These are phyloP conservation scores for Conidiobolus incongruus DNA, from an alignment of 371 early-diverging fungal genomes.

Conservation along the genomic window DNA sequence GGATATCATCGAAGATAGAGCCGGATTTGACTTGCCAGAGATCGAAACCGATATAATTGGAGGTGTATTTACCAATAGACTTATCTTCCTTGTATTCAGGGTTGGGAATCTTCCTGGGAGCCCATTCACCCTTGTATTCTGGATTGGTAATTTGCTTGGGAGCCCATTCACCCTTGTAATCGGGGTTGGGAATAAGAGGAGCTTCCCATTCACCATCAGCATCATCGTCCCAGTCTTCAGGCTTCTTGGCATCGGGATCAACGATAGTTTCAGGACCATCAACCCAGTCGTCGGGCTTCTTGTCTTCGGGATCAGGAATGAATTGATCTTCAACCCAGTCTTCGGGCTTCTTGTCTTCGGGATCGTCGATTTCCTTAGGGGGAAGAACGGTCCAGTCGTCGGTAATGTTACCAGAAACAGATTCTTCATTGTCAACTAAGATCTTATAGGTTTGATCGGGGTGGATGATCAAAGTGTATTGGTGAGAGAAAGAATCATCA, in stretches of 20 bases:
- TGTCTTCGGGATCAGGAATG: too few species aligned
- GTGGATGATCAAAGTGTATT: slow-evolving; percentile 78
- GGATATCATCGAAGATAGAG: slow-evolving; percentile 83
- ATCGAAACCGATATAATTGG: slow-evolving; percentile 77
- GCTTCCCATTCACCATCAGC: slow-evolving; percentile 77
- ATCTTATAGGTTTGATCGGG: slow-evolving; percentile 29
- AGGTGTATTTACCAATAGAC: slow-evolving; percentile 53
- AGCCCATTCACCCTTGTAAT: slow-evolving; percentile 57
- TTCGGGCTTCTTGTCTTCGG: slow-evolving; percentile 57
- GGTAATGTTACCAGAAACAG: slow-evolving; percentile 40
- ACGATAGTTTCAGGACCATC: slow-evolving; percentile 59
- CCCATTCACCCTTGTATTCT: slow-evolving; percentile 86
- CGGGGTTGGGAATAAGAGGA: slow-evolving; percentile 72
- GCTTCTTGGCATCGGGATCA: slow-evolving; percentile 72
- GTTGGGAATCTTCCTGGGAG: slow-evolving; percentile 71
- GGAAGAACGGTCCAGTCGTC: slow-evolving; percentile 74
- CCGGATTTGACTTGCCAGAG: slow-evolving; percentile 91
- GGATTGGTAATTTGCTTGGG: slow-evolving; percentile 82
- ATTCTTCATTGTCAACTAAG: slow-evolving; percentile 30
- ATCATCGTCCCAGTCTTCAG: slow-evolving; percentile 81
- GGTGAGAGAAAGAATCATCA: slow-evolving; percentile 44
- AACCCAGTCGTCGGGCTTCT: too few species aligned
- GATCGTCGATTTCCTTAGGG: slow-evolving; percentile 76
- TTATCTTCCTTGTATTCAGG: slow-evolving; percentile 75
- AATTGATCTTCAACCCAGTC: too few species aligned